Conservation (phyloP, 176 grass and related monocot genomes). For the Triticum urartu region DNA sequence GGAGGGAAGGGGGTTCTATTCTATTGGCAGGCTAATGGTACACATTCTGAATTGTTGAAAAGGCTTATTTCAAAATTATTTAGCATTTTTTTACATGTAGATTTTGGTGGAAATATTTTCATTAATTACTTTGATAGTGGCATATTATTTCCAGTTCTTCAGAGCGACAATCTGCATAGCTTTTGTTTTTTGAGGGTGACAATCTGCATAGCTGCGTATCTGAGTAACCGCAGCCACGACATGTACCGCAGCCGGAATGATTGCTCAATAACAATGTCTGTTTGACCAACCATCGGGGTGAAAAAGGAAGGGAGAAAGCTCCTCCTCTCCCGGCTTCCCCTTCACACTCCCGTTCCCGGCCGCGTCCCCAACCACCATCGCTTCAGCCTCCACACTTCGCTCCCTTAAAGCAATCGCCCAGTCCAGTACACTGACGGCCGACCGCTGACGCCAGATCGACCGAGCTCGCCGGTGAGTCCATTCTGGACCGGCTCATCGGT, state of each 20-base stretch:
- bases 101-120: no score
- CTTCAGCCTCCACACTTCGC: background rate
- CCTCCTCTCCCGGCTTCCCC: background rate
- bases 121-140: no score
- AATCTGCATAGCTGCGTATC: no score
- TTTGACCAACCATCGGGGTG: background rate
- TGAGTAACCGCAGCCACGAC: no score
- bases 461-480: background rate
- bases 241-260: background rate
- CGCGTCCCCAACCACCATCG: background rate
- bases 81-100: no score
- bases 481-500: background rate
- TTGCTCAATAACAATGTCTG: background rate
- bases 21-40: no score
- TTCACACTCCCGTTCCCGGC: background rate
- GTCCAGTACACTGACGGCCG: background rate
- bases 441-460: background rate
- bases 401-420: slow-evolving; percentile 13
- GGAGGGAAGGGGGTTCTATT: no score
- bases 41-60: no score
- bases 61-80: no score
- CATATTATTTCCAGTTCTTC: no score
- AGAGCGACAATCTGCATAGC: no score
- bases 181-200: no score
- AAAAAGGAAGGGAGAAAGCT: background rate